Percentiles rank a stretch among this genome's conserved stretches.
Conservation (phyloP, 352 stramenopile species). For the Globisporangium irregulare region DNA sequence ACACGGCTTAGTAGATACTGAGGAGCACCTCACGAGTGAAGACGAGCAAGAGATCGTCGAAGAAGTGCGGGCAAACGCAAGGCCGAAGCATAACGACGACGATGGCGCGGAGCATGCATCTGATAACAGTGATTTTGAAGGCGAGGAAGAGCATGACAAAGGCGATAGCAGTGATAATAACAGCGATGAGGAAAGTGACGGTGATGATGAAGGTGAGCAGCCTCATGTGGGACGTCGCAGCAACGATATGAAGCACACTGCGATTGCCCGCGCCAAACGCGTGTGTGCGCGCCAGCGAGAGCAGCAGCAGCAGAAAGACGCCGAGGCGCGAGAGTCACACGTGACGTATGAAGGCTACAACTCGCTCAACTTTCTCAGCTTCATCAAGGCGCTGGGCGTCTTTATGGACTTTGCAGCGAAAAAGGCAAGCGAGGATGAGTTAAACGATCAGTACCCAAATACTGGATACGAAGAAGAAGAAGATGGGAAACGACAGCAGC, state of each 20-base stretch:
- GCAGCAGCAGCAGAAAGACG: slow-evolving; percentile 11
- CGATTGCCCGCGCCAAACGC: background rate
- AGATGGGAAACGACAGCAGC: background rate
- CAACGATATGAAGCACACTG: background rate
- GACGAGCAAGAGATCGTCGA: slow-evolving; percentile 8
- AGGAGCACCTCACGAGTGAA: slow-evolving; percentile 15
- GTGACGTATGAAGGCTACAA: slow-evolving; percentile 33
- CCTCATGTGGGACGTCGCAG: background rate
- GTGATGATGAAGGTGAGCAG: background rate
- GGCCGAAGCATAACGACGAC: background rate
- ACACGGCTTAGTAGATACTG: background rate
- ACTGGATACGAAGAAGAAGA: background rate
- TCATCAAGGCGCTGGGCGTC: slow-evolving; percentile 55
- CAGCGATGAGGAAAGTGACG: background rate
- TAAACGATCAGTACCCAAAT: background rate
- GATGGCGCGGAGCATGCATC: background rate
- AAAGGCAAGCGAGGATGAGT: background rate
- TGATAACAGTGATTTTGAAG: background rate
- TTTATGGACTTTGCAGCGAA: slow-evolving; percentile 35
- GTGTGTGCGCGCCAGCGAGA: background rate
- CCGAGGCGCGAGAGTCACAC: slow-evolving; percentile 2
- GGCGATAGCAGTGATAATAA: background rate
- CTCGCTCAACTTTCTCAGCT: slow-evolving; percentile 68
- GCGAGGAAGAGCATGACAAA: slow-evolving; percentile 2
- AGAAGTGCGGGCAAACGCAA: background rate